phyloP scores from a whole-genome alignment of 1,139 yeast genomes.

The Hyphopichia pseudoburtonii region DNA sequence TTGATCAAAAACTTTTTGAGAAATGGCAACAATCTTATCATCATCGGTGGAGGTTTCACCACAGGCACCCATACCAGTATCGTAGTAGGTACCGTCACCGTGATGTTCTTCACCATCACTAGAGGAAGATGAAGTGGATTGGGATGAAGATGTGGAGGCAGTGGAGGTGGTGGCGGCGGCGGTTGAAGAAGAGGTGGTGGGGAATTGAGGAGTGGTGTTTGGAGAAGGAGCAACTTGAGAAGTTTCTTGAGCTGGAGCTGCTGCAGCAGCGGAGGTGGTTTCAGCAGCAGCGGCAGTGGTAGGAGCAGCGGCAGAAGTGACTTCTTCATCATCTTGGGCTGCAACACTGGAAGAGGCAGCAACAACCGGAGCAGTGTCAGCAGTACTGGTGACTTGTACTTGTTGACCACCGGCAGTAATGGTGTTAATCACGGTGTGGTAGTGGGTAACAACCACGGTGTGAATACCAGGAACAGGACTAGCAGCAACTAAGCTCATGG shows the following conservation, averaged over 20 bases:
- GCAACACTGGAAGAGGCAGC: constrained; percentile 2
- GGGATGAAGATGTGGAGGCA: constrained; percentile 18
- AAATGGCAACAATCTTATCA: constrained; percentile 50
- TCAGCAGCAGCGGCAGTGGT: constrained; percentile 13
- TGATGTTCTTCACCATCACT: constrained; percentile 14
- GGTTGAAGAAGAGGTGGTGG: constrained; percentile 11
- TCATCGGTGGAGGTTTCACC: constrained; percentile 47
- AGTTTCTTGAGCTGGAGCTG: constrained; percentile 11
- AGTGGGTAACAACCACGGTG: constrained; percentile 15
- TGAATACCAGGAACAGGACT: constrained; percentile 24
- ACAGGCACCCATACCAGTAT: constrained; percentile 63
- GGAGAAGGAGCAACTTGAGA: constrained; percentile 12
- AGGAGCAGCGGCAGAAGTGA: constrained; percentile 10
- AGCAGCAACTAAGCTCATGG: constrained; percentile 13
- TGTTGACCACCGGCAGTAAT: constrained; percentile 9
- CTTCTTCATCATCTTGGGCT: background rate
- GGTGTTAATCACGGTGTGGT: constrained; percentile 16
- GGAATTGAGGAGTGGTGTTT: constrained; percentile 15
- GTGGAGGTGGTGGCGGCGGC: constrained; percentile 22
- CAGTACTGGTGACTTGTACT: constrained; percentile 9
- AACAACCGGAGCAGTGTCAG: constrained; percentile 8
- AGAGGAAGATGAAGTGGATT: constrained; percentile 17
- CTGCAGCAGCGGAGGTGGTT: constrained; percentile 9
- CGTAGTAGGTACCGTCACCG: constrained; percentile 64
- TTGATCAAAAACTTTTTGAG: constrained; percentile 34